phyloP scores from a whole-genome alignment of 148 eudicot species.

The Suaeda aralocaspica region DNA sequence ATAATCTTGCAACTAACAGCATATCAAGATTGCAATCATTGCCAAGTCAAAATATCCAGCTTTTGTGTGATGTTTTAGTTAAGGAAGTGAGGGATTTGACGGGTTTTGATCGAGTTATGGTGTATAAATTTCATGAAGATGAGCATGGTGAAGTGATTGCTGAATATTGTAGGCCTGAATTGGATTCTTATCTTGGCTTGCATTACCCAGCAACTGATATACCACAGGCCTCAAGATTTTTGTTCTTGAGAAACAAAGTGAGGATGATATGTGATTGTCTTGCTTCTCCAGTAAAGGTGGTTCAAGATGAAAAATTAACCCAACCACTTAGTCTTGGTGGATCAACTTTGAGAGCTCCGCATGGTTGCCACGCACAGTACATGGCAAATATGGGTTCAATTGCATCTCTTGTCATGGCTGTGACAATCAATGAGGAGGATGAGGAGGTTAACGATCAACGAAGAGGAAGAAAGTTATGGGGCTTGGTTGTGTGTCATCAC shows the following conservation, averaged over 20 bases:
- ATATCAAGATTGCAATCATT: conserved; percentile 63
- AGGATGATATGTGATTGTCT: conserved; percentile 86
- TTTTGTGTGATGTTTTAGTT: conserved; percentile 67
- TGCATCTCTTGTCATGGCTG: conserved; percentile 80
- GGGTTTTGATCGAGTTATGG: conserved; percentile 85
- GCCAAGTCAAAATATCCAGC: conserved; percentile 56
- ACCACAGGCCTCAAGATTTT: conserved; percentile 86
- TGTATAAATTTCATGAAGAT: conserved; percentile 87
- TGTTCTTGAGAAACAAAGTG: conserved; percentile 78
- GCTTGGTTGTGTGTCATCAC: conserved; percentile 89
- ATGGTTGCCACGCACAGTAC: conserved; percentile 81
- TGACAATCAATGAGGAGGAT: conserved; percentile 58
- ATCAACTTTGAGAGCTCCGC: conserved; percentile 76
- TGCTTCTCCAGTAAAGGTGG: conserved; percentile 57
- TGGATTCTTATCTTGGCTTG: conserved; percentile 81
- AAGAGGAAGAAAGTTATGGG: conserved; percentile 67
- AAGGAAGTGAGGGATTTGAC: conserved; percentile 64
- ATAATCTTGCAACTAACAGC: conserved; percentile 79
- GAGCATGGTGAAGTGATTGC: conserved; percentile 88
- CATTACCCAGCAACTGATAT: conserved; percentile 92
- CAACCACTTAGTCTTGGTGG: conserved; percentile 76
- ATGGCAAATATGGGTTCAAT: conserved; percentile 85
- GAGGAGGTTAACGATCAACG: conserved; percentile 46
- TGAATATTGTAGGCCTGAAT: conserved; percentile 45
- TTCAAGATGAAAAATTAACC: conserved; percentile 51